Evolutionary conservation across 225 moss, liverwort and hornwort species (phyloP).

Genomic region (Thuidium tamariscinum): DNA sequence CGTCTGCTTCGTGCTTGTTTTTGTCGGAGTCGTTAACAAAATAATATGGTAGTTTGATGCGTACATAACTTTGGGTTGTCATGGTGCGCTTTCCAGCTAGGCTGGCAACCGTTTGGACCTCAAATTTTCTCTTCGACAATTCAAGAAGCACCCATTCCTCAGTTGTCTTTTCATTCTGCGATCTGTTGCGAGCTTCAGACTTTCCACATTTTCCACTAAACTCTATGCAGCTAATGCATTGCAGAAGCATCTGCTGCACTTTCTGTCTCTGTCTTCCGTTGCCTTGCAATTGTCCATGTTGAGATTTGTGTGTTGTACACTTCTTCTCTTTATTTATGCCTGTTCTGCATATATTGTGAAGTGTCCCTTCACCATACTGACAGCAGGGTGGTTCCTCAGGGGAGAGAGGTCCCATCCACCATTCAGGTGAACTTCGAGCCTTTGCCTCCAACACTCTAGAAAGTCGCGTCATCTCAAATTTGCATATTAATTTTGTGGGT

Average conservation of each 20-base stretch:
- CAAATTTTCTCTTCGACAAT: neutral
- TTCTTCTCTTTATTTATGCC: neutral
- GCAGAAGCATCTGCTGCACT: neutral
- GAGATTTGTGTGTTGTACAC: neutral
- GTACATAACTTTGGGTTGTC: neutral
- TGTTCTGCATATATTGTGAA: neutral
- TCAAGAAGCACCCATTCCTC: neutral
- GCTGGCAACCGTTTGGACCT: neutral
- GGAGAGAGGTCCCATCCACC: neutral
- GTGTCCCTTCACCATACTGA: neutral
- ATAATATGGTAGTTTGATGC: neutral
- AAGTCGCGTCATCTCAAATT: neutral
- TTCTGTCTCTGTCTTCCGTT: neutral
- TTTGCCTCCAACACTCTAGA: neutral
- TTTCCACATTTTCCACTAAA: neutral
- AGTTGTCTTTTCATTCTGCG: neutral
- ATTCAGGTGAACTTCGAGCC: neutral
- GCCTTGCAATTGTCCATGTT: neutral
- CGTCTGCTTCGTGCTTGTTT: slow-evolving; percentile 55
- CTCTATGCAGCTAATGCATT: neutral
- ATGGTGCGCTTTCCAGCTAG: neutral
- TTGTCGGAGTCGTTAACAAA: slow-evolving; percentile 41
- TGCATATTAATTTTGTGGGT: neutral
- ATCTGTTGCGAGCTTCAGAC: neutral
- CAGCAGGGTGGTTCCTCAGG: no score